Conservation (phyloP, 2,329 filamentous ascomycete species). For the Diaporthe amygdali region DNA sequence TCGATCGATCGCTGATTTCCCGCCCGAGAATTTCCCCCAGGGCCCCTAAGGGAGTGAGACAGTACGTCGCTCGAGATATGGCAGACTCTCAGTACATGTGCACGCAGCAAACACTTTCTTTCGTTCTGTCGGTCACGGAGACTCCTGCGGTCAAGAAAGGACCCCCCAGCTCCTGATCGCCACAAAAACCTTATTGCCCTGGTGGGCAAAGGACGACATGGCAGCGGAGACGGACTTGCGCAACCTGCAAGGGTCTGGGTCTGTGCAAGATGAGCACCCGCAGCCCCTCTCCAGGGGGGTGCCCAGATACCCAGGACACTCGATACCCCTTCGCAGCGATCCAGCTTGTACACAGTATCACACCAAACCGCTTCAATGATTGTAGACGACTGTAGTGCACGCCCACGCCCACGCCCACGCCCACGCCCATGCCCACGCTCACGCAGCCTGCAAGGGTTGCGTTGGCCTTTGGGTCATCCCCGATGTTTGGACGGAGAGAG, state of each 20-base stretch:
- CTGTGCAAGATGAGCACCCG: constrained; percentile 17
- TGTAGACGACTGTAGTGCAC: background rate
- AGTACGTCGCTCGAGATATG: background rate
- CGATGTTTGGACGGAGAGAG: background rate
- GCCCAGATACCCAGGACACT: background rate
- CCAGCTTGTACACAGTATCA: background rate
- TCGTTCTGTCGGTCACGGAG: constrained; percentile 12
- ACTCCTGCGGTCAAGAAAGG: constrained; percentile 15
- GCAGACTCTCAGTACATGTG: background rate
- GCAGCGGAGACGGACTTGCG: constrained; percentile 22
- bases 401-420: background rate
- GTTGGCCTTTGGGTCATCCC: background rate
- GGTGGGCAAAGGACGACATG: constrained; percentile 16
- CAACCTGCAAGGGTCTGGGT: constrained; percentile 21
- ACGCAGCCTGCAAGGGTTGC: background rate
- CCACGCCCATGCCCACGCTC: background rate
- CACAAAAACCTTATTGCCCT: constrained; percentile 17
- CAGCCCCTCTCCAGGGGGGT: constrained; percentile 13
- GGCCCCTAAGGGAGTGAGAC: background rate
- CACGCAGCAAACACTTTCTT: background rate
- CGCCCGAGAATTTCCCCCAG: background rate
- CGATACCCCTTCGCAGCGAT: background rate
- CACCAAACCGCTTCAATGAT: background rate
- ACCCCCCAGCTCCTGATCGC: constrained; percentile 13
- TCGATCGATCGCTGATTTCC: background rate